Base-by-base conservation (phyloP, 2,329 filamentous ascomycete genomes). In the Allantophomopsis lycopodina region DNA sequence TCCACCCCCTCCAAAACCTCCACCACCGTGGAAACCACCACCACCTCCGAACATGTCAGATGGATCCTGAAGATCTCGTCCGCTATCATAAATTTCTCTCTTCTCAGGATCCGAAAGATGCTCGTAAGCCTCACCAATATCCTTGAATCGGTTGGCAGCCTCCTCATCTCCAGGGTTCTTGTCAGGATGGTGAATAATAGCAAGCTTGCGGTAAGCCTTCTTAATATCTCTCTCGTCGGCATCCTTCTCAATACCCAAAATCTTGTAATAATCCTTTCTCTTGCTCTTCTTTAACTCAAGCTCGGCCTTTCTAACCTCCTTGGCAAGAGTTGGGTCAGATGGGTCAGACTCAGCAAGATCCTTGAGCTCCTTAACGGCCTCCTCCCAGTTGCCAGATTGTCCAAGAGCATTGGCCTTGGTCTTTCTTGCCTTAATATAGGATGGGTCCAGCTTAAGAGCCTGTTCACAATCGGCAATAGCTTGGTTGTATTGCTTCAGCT, bases 191-290 rank as follows among this genome's bases (percentile, higher is more conserved):
- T 94, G 83, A 48, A 88, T 70, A 50, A 98, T 89, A 41, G 91
- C 91, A 55, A 94, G 72, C 62, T 91, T 94, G 48, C 89, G 79
- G 67, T 98, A 98, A 2, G 89, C 91, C 66, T 88, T 89, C 72
- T 96, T 98, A 67, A 98, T 91, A 40, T 91, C 77, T 42, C 69
- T 69, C 16, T 94, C 86, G 32, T 73, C 74, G 31, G 87, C 87
- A 45, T 88, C 82, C 69, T 95, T 96, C 42, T 82, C 68, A 7
- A 98, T 66, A 5, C 80, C 83, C 39, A 98, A 76, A 49, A 96
- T 94, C 73, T 95, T 95, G 69, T 98, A 98, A 65, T 94, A 96
- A 56, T 98, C 91, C 63, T 98, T 98, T 45, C 91, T 74, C 63
- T 89, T 83, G 59, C 83, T 83, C 79, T 96, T 96, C 78, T 98